Evolutionary conservation across 148 eudicot species (phyloP).

Genomic region (Rheum nobile): DNA sequence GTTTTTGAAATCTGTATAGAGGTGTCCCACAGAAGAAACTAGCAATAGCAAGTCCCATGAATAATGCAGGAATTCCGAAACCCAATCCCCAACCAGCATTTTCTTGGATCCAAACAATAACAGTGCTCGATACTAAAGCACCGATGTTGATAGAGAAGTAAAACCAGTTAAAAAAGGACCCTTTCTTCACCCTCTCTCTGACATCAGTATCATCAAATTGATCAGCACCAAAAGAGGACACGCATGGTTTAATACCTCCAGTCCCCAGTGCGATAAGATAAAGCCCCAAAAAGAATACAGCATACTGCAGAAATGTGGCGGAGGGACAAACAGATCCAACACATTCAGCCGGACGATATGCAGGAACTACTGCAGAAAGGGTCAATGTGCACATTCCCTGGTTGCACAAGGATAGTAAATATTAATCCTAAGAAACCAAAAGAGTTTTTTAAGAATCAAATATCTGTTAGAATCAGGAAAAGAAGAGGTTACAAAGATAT

Average conservation of each 20-base stretch:
- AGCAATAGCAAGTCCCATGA: constrained; percentile 49
- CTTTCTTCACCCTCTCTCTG: constrained; percentile 37
- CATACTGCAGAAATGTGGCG: constrained; percentile 21
- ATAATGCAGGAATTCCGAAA: constrained; percentile 45
- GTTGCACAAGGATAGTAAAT: not conserved
- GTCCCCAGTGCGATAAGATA: constrained; percentile 52
- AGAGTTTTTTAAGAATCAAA: not conserved
- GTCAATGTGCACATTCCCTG: constrained; percentile 31
- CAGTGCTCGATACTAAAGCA: constrained; percentile 37
- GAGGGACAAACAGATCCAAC: constrained; percentile 19
- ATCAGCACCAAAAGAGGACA: constrained; percentile 14
- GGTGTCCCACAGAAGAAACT: constrained; percentile 2
- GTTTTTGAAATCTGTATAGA: constrained; percentile 23
- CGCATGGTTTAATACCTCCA: constrained; percentile 56
- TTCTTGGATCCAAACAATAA: constrained; percentile 36
- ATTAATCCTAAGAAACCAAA: constrained; percentile 16
- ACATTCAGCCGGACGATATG: not conserved
- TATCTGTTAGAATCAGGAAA: not conserved
- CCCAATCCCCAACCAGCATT: constrained; percentile 54
- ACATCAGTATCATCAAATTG: constrained; percentile 37
- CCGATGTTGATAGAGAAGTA: constrained; percentile 33
- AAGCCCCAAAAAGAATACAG: constrained; percentile 30
- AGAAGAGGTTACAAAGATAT: not conserved
- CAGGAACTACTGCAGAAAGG: constrained; percentile 17
- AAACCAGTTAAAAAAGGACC: constrained; percentile 36